Evolutionary conservation across 2,329 filamentous ascomycete genomes (phyloP).

Genomic region (Colletotrichum agaves): DNA sequence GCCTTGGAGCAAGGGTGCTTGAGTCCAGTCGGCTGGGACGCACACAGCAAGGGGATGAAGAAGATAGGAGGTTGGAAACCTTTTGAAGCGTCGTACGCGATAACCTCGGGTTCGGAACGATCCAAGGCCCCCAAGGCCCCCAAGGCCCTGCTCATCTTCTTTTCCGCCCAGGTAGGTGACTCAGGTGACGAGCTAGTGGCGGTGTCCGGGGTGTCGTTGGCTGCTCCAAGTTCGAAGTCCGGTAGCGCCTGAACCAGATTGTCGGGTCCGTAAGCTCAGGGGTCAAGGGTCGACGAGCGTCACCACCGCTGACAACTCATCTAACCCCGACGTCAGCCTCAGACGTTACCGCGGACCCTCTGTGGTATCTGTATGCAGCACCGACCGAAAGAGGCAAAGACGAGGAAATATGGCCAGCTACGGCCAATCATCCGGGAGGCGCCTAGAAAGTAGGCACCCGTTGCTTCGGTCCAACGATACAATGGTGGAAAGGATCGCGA

Average conservation of each 20-base stretch:
- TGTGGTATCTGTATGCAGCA: slow-evolving; percentile 23
- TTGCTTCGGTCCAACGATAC: slow-evolving; percentile 15
- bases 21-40: slow-evolving; percentile 16
- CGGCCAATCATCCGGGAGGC: slow-evolving; percentile 18
- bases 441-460: slow-evolving; percentile 10
- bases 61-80: not conserved
- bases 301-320: slow-evolving; percentile 31
- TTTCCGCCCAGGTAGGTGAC: slow-evolving; percentile 19
- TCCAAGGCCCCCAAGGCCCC: slow-evolving; percentile 18
- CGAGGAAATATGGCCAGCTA: slow-evolving; percentile 17
- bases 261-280: slow-evolving; percentile 32
- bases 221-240: slow-evolving; percentile 12
- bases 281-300: slow-evolving; percentile 34
- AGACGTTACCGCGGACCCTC: slow-evolving; percentile 29
- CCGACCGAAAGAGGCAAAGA: slow-evolving; percentile 32
- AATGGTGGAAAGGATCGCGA: slow-evolving; percentile 20
- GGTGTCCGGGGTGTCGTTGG: slow-evolving; percentile 24
- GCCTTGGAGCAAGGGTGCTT: not conserved
- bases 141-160: slow-evolving; percentile 23
- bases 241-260: slow-evolving; percentile 34
- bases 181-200: slow-evolving; percentile 32
- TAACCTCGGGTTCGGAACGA: slow-evolving; percentile 6
- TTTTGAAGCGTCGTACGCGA: not conserved
- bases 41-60: slow-evolving; percentile 6
- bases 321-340: slow-evolving; percentile 34